phyloP scores from a whole-genome alignment of 1,284 basidiomycete species.

The Fistulinella cinereoalba region DNA sequence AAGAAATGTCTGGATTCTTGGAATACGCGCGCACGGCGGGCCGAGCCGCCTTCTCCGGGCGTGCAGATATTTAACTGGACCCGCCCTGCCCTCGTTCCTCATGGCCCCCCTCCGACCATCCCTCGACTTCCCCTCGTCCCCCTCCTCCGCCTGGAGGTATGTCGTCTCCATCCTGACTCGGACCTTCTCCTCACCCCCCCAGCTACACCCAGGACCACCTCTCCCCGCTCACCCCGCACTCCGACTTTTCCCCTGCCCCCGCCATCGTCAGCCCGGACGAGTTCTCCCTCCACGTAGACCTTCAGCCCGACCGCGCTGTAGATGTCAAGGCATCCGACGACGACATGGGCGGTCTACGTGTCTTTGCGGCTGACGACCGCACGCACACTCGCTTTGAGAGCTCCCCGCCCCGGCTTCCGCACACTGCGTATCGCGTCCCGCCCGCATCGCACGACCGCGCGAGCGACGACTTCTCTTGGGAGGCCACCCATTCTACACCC shows the following conservation, averaged over 20 bases:
- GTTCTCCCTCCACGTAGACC: slow-evolving; percentile 14
- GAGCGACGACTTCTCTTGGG: slow-evolving; percentile 14
- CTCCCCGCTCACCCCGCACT: slow-evolving; percentile 23
- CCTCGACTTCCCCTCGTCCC: slow-evolving; percentile 15
- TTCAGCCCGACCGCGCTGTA: slow-evolving; percentile 9
- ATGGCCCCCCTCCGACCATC: slow-evolving; percentile 8
- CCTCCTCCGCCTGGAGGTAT: slow-evolving; percentile 27
- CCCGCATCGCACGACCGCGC: neutral
- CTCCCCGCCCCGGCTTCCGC: slow-evolving; percentile 6
- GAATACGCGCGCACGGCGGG: slow-evolving; percentile 11
- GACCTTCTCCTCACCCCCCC: neutral
- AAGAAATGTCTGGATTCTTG: neutral
- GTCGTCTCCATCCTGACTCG: slow-evolving; percentile 4
- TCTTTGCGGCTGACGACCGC: slow-evolving; percentile 14
- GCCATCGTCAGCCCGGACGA: slow-evolving; percentile 16
- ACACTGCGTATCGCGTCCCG: neutral
- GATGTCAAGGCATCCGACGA: slow-evolving; percentile 10
- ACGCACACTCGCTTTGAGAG: slow-evolving; percentile 8
- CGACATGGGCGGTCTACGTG: slow-evolving; percentile 14
- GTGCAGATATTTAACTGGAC: slow-evolving; percentile 13
- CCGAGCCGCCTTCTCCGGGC: slow-evolving; percentile 6
- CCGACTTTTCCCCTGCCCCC: slow-evolving; percentile 6
- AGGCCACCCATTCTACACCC: slow-evolving; percentile 7
- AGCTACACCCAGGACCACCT: slow-evolving; percentile 9
- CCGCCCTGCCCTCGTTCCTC: neutral